Base-by-base conservation (phyloP, 164 flowering plant genomes). In the Akebia trifoliata region DNA sequence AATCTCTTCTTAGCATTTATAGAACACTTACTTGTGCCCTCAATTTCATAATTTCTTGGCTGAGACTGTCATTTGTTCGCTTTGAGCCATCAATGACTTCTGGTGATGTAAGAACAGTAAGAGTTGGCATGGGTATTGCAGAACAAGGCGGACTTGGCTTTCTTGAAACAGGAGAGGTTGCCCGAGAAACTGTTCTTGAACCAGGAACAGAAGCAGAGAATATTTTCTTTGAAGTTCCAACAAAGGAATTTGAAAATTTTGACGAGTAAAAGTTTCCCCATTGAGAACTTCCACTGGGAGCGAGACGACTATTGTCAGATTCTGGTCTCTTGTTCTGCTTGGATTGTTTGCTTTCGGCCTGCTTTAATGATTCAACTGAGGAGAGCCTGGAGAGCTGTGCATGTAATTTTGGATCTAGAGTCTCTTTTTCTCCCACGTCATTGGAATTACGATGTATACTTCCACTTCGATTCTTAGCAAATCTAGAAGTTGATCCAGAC, bases 1-100 rank as follows among this genome's bases (percentile, higher is more conserved):
- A 22, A 14, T 34, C 20, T 14, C 6, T 46, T 7, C 21, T 32
- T 18, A 29, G 32, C 32, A 40, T 30, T 29, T 22, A 30, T 15
- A 30, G 58, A 62, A 28, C 32, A 64, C 26, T 32, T 66, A 88
- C 98, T 91, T 85, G 93, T 61, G 77, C 76, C 72, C 72, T 78
- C 64, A 92, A 63, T 30, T 40, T 56, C 14, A 64, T 39, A 37
- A 85, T 75, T 62, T 92, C 96, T 72, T 77, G 79, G 69, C 50
- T 77, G 44, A 76, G 57, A 59, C 18, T 70, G 45, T 68, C 83
- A 71, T 74, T 78, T 38, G 25, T 47, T 39, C 64, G 74, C 69
- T 70, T 73, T 54, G 84, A 58, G 56, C 74, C 74, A 56, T 73
- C 21, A 49, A 44, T 53, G 6, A 68, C 70, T 63, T 69, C 79